Conservation (phyloP, 331 rosid species). For the Telfairia occidentalis region DNA sequence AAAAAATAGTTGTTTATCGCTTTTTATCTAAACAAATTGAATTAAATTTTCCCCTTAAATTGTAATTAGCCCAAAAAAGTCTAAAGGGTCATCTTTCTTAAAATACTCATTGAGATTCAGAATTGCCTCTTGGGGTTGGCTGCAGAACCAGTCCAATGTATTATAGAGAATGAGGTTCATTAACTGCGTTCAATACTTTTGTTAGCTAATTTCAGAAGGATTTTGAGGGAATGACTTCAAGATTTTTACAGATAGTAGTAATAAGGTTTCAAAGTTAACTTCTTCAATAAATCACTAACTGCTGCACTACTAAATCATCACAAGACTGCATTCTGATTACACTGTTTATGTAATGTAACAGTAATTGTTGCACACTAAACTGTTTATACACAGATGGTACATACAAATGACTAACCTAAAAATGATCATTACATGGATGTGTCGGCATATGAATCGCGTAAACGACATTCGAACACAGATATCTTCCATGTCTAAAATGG, state of each 20-base stretch:
- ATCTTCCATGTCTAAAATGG: neutral
- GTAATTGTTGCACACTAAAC: neutral
- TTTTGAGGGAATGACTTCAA: neutral
- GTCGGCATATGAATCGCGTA: neutral
- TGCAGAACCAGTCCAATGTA: neutral
- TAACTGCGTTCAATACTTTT: neutral
- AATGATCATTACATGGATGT: neutral
- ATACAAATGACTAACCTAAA: neutral
- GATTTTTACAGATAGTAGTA: neutral
- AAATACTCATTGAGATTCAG: neutral
- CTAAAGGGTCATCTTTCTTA: neutral
- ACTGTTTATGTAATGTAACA: neutral
- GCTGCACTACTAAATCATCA: neutral
- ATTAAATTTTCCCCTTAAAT: neutral
- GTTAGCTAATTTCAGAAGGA: neutral
- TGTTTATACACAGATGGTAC: neutral
- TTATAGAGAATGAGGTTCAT: neutral
- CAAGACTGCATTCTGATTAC: neutral
- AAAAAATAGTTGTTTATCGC: neutral
- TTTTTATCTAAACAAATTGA: neutral
- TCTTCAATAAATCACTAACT: neutral
- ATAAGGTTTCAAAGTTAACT: neutral
- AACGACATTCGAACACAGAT: neutral
- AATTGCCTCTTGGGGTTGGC: neutral
- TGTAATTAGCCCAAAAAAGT: neutral